Evolutionary conservation across 2,329 filamentous ascomycete genomes (phyloP).

Genomic region (Verticillium zaregamsianum): DNA sequence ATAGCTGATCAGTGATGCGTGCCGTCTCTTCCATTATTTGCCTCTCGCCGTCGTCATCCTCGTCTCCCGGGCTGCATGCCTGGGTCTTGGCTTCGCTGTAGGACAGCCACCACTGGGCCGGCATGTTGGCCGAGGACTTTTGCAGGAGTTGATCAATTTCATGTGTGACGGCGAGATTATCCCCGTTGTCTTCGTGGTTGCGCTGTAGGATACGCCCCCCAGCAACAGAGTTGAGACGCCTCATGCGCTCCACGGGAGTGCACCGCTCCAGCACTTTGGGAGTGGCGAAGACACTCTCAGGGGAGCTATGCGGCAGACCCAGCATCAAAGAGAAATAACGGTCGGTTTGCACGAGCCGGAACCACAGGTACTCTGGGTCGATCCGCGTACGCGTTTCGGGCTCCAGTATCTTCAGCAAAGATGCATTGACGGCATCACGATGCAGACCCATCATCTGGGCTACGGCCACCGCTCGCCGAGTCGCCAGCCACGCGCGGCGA

Average conservation of each 20-base stretch:
- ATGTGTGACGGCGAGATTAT: slow-evolving; percentile 33
- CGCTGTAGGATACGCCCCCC: slow-evolving; percentile 42
- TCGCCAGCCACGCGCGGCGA: slow-evolving; percentile 48
- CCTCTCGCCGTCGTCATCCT: slow-evolving; percentile 13
- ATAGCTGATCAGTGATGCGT: slow-evolving; percentile 42
- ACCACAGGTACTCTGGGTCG: slow-evolving; percentile 36
- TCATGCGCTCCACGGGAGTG: slow-evolving; percentile 36
- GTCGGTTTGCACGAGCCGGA: slow-evolving; percentile 43
- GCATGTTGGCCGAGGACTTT: slow-evolving; percentile 34
- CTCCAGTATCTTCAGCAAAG: slow-evolving; percentile 32
- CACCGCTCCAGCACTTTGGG: slow-evolving; percentile 23
- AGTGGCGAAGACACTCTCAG: slow-evolving; percentile 32
- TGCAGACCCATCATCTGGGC: slow-evolving; percentile 48
- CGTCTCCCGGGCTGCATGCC: slow-evolving; percentile 15
- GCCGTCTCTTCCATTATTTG: slow-evolving; percentile 16
- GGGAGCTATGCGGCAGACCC: slow-evolving; percentile 40
- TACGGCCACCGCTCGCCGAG: slow-evolving; percentile 44
- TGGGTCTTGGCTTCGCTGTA: not conserved
- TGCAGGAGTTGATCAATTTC: slow-evolving; percentile 45
- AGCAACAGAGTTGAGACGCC: slow-evolving; percentile 37
- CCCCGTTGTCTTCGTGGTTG: slow-evolving; percentile 32
- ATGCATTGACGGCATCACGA: slow-evolving; percentile 8
- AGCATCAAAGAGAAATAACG: slow-evolving; percentile 47
- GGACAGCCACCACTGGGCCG: slow-evolving; percentile 42
- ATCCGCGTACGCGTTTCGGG: slow-evolving; percentile 15